Conservation (phyloP, 2,329 filamentous ascomycete species). For the Colletotrichum sp. region DNA sequence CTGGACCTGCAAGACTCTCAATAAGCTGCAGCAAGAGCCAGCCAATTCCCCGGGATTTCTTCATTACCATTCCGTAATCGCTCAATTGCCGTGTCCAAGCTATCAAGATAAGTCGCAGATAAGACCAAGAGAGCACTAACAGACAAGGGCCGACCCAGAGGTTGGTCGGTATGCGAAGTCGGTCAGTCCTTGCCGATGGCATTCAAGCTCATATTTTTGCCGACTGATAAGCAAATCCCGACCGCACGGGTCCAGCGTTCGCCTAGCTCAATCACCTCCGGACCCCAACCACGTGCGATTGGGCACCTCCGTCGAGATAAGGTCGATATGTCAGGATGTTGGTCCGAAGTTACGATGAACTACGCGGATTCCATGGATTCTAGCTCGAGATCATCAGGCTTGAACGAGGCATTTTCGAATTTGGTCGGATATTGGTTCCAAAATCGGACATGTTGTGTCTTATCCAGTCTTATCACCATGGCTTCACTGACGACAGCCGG, state of each 20-base stretch:
- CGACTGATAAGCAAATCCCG: conserved; percentile 12
- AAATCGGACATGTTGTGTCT: background rate
- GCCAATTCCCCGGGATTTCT: background rate
- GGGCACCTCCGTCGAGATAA: background rate
- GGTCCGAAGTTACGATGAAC: background rate
- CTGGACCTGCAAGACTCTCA: background rate
- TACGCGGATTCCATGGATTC: background rate
- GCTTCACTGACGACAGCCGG: background rate
- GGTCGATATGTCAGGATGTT: background rate
- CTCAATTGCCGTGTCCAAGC: background rate
- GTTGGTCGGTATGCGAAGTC: background rate
- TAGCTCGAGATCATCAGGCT: background rate
- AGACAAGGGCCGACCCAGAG: background rate
- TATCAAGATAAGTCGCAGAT: conserved; percentile 4
- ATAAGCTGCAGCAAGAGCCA: background rate
- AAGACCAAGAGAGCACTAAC: background rate
- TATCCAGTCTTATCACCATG: background rate
- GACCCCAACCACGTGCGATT: background rate
- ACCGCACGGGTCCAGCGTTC: background rate
- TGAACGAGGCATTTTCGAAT: background rate
- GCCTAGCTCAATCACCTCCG: background rate
- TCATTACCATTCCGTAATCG: background rate
- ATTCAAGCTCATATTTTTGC: background rate
- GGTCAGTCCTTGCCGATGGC: background rate
- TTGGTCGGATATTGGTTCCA: background rate